Percentiles rank a stretch among this genome's conserved stretches.
Conservation (phyloP, 352 stramenopile genomes). For the Albugo candida region DNA sequence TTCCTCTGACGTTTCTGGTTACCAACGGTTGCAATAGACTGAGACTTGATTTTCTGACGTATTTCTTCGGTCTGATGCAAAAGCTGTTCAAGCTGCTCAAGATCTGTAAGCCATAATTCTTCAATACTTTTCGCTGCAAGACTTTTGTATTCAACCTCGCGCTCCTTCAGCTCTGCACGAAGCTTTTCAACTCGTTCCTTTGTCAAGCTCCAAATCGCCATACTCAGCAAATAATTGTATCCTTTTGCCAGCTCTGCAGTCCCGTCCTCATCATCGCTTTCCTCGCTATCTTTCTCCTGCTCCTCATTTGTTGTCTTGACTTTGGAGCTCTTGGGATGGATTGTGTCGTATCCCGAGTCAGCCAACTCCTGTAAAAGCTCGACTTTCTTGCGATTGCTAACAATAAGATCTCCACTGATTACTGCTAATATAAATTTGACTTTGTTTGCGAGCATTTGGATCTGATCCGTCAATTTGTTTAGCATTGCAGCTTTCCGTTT, state of each 20-base stretch:
- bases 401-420: slow-evolving; percentile 76
- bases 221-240: slow-evolving; percentile 92
- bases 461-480: slow-evolving; percentile 78
- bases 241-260: slow-evolving; percentile 20
- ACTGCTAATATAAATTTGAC: slow-evolving; percentile 90
- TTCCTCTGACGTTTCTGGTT: slow-evolving; percentile 22
- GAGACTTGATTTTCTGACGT: slow-evolving; percentile 20
- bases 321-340: slow-evolving; percentile 21
- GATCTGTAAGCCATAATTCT: slow-evolving; percentile 85
- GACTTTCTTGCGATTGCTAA: slow-evolving; percentile 88
- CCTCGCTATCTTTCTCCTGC: slow-evolving; percentile 32
- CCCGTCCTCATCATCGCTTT: slow-evolving; percentile 9
- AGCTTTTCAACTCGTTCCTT: slow-evolving; percentile 85
- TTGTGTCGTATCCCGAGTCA: slow-evolving; percentile 78
- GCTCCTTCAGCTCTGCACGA: slow-evolving; percentile 70
- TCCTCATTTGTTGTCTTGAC: slow-evolving; percentile 34
- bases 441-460: slow-evolving; percentile 87
- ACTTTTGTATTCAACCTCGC: slow-evolving; percentile 63
- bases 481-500: slow-evolving; percentile 82
- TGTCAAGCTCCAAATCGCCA: slow-evolving; percentile 88
- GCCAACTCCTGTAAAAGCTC: slow-evolving; percentile 82
- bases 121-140: slow-evolving; percentile 71
- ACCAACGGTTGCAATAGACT: slow-evolving; percentile 33
- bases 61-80: slow-evolving; percentile 46
- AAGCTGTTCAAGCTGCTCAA: slow-evolving; percentile 75